phyloP scores from a whole-genome alignment of 805 yeast species.

The Barnettozyma pratensis region DNA sequence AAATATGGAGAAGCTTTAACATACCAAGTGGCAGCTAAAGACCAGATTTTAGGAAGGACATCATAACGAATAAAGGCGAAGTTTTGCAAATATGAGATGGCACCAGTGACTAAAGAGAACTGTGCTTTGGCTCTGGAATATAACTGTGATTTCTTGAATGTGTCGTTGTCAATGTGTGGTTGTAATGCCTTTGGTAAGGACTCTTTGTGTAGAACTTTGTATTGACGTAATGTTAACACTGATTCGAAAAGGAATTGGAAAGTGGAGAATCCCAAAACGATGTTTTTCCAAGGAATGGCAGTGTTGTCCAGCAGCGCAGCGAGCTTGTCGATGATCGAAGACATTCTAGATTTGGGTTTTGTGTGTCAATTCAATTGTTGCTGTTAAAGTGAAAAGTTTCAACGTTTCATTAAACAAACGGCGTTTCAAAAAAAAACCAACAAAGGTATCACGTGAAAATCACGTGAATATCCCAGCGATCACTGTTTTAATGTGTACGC shows the following conservation, averaged over 20 bases:
- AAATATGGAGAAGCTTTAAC: conserved; percentile 21
- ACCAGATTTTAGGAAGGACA: conserved; percentile 61
- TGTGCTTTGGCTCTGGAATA: conserved; percentile 76
- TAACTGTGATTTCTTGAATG: conserved; percentile 69
- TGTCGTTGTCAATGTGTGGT: conserved; percentile 63
- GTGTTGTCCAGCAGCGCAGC: conserved; percentile 59
- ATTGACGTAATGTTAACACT: conserved; percentile 73
- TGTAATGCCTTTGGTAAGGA: conserved; percentile 66
- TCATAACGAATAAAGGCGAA: conserved; percentile 54
- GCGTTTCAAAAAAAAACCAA: neutral
- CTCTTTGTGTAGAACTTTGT: conserved; percentile 50
- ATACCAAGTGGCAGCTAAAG: conserved; percentile 37
- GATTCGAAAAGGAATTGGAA: conserved; percentile 74
- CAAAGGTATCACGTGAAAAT: neutral
- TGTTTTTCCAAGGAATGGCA: conserved; percentile 71
- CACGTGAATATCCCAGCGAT: neutral
- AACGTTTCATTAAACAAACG: neutral
- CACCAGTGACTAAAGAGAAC: conserved; percentile 54
- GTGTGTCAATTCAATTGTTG: neutral
- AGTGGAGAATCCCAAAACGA: conserved; percentile 68
- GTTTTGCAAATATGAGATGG: conserved; percentile 50
- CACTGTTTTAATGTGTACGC: too few species aligned
- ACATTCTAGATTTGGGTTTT: too few species aligned
- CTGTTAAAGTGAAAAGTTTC: neutral
- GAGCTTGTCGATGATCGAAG: conserved; percentile 29